Evolutionary conservation across 495 filamentous ascomycete species (phyloP).

Genomic region (Neurospora intermedia): DNA sequence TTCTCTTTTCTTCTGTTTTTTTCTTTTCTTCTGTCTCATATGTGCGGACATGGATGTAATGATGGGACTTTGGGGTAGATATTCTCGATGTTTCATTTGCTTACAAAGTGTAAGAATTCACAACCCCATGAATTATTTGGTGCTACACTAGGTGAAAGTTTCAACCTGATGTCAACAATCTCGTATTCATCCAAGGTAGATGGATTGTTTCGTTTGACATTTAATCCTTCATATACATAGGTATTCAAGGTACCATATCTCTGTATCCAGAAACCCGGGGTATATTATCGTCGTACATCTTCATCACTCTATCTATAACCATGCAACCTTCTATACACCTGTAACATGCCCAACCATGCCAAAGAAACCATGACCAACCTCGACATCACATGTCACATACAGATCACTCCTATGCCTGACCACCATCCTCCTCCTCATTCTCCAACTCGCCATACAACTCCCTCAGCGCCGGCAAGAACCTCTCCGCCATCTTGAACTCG

Average conservation of each 20-base stretch:
- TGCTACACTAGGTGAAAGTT: background rate
- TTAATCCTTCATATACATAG: no score
- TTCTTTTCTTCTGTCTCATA: background rate
- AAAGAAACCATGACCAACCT: background rate
- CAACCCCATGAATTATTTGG: background rate
- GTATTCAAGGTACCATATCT: background rate
- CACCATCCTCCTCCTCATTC: background rate
- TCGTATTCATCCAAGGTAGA: no score
- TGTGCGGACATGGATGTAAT: background rate
- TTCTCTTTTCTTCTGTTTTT: background rate
- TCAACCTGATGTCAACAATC: background rate
- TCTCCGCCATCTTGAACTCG: slow-evolving; percentile 67
- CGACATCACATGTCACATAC: background rate
- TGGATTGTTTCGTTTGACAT: no score
- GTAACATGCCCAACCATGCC: background rate
- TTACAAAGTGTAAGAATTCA: background rate
- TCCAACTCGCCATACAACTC: background rate
- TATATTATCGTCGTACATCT: background rate
- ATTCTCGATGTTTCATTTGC: background rate
- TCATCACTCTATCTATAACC: background rate
- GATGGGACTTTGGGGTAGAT: background rate
- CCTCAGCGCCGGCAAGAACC: slow-evolving; percentile 56
- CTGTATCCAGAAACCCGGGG: background rate
- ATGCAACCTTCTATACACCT: background rate
- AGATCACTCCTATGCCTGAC: background rate